Conservation (phyloP, 805 yeast species). For the Ogataea corticis region DNA sequence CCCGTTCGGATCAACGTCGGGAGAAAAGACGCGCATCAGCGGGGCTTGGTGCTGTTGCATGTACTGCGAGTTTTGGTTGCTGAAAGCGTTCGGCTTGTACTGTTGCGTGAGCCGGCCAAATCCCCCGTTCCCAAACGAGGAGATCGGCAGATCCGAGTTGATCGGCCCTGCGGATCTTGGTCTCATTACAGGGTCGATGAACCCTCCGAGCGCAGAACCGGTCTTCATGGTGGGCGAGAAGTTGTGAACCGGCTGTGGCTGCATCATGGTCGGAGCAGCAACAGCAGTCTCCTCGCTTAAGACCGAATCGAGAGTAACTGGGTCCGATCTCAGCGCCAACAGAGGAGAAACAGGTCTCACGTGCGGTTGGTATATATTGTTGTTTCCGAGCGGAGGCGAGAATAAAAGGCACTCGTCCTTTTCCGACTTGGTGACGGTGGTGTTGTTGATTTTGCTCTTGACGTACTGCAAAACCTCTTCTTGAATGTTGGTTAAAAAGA, state of each 20-base stretch:
- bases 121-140: constrained; percentile 11
- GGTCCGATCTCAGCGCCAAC: constrained; percentile 35
- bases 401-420: constrained; percentile 19
- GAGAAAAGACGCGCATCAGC: constrained; percentile 28
- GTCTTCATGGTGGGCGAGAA: constrained; percentile 9
- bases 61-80: constrained; percentile 8
- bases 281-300: constrained; percentile 28
- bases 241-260: constrained; percentile 18
- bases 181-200: constrained; percentile 31
- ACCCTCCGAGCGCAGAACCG: constrained; percentile 8
- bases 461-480: constrained; percentile 46
- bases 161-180: constrained; percentile 50
- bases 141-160: constrained; percentile 18
- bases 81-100: constrained; percentile 5
- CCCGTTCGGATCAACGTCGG: constrained; percentile 27
- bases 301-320: constrained; percentile 41
- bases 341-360: constrained; percentile 36
- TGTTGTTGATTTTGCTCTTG: constrained; percentile 41
- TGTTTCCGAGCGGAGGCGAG: constrained; percentile 28
- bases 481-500: constrained; percentile 46
- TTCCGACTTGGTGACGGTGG: constrained; percentile 15
- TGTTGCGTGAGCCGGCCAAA: constrained; percentile 11
- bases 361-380: constrained; percentile 25
- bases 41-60: constrained; percentile 19
- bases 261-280: constrained; percentile 7